phyloP scores from a whole-genome alignment of 108 stramenopile genomes.

The Cyclotella cryptica region DNA sequence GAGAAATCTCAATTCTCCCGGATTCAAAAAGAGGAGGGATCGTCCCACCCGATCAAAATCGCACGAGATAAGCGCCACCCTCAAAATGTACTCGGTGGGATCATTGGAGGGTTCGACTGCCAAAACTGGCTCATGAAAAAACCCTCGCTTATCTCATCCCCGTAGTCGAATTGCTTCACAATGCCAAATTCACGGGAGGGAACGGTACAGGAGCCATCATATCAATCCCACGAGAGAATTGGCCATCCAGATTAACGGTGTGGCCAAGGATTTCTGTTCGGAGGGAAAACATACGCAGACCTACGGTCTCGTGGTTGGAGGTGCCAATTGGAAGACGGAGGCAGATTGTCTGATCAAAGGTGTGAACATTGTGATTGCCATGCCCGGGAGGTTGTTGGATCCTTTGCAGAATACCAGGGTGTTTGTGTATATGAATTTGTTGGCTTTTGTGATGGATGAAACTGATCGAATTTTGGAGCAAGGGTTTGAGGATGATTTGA shows the following conservation, averaged over 20 bases:
- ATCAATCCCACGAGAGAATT: conserved; percentile 98
- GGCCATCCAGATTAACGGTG: conserved; percentile 98
- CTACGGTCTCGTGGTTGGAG: conserved; percentile 98
- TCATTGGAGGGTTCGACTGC: conserved; percentile 72
- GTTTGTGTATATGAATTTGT: conserved; percentile 89
- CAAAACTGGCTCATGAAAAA: conserved; percentile 97
- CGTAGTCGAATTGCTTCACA: conserved; percentile 90
- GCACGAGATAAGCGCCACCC: conserved; percentile 46
- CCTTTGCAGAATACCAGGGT: conserved; percentile 98
- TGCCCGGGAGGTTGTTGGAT: conserved; percentile 97
- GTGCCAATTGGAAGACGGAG: conserved; percentile 96
- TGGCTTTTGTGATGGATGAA: conserved; percentile 98
- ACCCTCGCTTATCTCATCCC: conserved; percentile 98
- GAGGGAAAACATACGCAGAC: conserved; percentile 84
- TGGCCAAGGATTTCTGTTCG: conserved; percentile 91
- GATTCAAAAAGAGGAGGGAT: conserved; percentile 44
- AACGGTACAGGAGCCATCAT: conserved; percentile 98
- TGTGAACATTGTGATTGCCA: conserved; percentile 96
- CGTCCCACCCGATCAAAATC: conserved; percentile 46
- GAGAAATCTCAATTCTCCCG: too few species aligned
- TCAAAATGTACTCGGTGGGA: conserved; percentile 50
- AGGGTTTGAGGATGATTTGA: conserved; percentile 99
- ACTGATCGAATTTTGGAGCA: conserved; percentile 98
- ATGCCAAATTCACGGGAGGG: conserved; percentile 88
- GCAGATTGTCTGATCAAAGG: conserved; percentile 96